Evolutionary conservation across 208 protist genomes (phyloP).

Genomic region (Crithidia sp.): DNA sequence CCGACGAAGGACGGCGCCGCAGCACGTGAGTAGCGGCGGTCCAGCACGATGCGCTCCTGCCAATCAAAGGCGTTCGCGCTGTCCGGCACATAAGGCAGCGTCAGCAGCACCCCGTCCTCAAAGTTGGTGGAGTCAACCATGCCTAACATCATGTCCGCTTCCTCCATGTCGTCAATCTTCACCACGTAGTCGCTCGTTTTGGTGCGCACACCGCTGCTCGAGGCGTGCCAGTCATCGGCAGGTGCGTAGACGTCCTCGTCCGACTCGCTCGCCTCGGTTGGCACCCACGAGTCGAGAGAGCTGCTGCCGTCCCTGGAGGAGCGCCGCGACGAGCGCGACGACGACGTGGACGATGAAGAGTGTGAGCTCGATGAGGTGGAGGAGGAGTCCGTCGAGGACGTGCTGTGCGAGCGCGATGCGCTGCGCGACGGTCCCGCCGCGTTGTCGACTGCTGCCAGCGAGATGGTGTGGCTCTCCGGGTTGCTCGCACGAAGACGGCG

Average conservation of each 20-base stretch:
- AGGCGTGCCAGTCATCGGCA: constrained; percentile 30
- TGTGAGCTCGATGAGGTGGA: constrained; percentile 11
- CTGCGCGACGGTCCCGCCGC: not conserved
- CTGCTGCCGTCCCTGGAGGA: not conserved
- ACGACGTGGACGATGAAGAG: not conserved
- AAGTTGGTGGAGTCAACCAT: constrained; percentile 62
- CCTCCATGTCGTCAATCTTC: constrained; percentile 89
- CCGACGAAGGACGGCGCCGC: not conserved
- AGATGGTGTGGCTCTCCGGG: not conserved
- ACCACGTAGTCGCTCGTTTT: constrained; percentile 71
- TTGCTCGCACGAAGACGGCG: not conserved
- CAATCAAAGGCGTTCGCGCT: constrained; percentile 61
- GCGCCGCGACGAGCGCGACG: constrained; percentile 4
- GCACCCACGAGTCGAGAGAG: constrained; percentile 34
- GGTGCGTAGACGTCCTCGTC: constrained; percentile 39
- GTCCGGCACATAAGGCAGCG: constrained; percentile 83
- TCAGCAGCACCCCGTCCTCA: constrained; percentile 79
- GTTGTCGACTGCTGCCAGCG: not conserved
- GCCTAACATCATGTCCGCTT: constrained; percentile 87
- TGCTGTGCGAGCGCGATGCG: no score
- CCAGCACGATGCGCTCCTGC: constrained; percentile 74
- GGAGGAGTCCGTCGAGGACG: constrained; percentile 8
- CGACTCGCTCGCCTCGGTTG: constrained; percentile 33
- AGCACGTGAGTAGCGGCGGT: constrained; percentile 65
- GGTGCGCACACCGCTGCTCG: constrained; percentile 25